Evolutionary conservation across 2,329 filamentous ascomycete genomes (phyloP).

Genomic region (Alternaria sp.): DNA sequence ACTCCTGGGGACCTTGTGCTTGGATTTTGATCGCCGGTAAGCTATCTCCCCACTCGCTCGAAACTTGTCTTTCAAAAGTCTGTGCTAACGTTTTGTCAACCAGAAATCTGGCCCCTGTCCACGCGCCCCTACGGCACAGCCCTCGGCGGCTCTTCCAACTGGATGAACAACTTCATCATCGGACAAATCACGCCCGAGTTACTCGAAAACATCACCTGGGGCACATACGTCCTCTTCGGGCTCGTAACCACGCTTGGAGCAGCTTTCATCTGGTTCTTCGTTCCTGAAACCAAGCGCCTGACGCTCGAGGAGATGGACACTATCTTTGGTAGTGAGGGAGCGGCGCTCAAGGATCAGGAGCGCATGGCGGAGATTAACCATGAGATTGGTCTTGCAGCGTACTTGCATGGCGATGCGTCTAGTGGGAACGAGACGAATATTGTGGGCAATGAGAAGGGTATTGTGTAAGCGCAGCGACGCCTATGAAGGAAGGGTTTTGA

Average conservation of each 20-base stretch:
- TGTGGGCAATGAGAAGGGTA: conserved; percentile 21
- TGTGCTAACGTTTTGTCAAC: too few relatives aligned
- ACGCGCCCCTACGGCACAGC: conserved; percentile 72
- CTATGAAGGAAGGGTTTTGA: not conserved
- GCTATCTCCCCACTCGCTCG: not conserved
- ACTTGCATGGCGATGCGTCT: conserved; percentile 11
- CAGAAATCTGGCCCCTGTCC: conserved; percentile 72
- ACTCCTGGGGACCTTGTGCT: conserved; percentile 74
- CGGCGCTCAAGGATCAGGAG: conserved; percentile 69
- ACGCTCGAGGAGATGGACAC: conserved; percentile 67
- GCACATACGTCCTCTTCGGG: conserved; percentile 75
- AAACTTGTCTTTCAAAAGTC: too few relatives aligned
- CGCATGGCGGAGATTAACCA: conserved; percentile 74
- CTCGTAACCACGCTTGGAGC: conserved; percentile 68
- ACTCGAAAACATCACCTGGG: conserved; percentile 68
- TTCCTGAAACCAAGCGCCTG: conserved; percentile 62
- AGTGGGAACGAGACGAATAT: conserved; percentile 10
- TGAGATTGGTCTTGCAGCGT: conserved; percentile 68
- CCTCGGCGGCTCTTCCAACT: conserved; percentile 62
- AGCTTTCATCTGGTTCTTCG: conserved; percentile 58
- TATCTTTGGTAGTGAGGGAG: conserved; percentile 70
- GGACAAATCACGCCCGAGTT: conserved; percentile 74
- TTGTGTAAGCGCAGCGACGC: not conserved
- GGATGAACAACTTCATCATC: conserved; percentile 65
- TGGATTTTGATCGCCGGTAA: conserved; percentile 71